Base-by-base conservation (phyloP, 2,329 filamentous ascomycete genomes). In the Coleophoma eucalyptorum region DNA sequence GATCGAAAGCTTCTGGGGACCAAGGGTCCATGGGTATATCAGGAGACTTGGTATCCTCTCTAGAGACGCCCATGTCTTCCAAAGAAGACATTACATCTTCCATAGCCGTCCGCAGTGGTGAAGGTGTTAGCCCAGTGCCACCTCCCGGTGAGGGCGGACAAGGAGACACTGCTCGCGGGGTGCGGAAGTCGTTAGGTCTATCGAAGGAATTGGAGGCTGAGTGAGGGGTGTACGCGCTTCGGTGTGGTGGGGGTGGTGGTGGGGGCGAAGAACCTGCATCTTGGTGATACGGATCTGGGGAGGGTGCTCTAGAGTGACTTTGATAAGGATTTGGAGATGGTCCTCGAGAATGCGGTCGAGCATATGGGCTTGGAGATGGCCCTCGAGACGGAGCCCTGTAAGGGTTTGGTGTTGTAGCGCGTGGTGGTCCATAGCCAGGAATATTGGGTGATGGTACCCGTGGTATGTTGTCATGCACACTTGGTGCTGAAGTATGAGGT, bases 41-140 rank as follows among this genome's bases (percentile, higher is more conserved):
- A 1, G 82, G 78, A 26, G 80, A 77, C 33, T 80, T 77, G 13
- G 75, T 44, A 62, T 55, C 75, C 19, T 78, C 72, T 50, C 78
- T 77, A 40, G 80, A 74, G 59, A 86, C 75, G 16, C 86, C 86
- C 76, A 99, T 89, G 53, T 92, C 91, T 64, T 96, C 87, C 41
- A 99, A 71, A 50, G 94, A 95, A 58, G 94, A 90, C 83, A 97
- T 97, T 4, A 99, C 92, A 68, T 95, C 93, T 64, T 97, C 93
- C 91, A 99, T 99, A 1, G 94, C 94, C 67, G 92, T 90, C 52
- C 94, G 81, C 3, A 99, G 73, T 0, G 94, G 94, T 2, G 94
- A 97, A 1, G 94, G 94, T 0, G 94, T 99, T 66, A 89, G 74
- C 1, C 83, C 84, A 42, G 78, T 81, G 37, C 75, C 73, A 44